Base-by-base conservation (phyloP, 306 rosid species). In the Cercis canadensis region DNA sequence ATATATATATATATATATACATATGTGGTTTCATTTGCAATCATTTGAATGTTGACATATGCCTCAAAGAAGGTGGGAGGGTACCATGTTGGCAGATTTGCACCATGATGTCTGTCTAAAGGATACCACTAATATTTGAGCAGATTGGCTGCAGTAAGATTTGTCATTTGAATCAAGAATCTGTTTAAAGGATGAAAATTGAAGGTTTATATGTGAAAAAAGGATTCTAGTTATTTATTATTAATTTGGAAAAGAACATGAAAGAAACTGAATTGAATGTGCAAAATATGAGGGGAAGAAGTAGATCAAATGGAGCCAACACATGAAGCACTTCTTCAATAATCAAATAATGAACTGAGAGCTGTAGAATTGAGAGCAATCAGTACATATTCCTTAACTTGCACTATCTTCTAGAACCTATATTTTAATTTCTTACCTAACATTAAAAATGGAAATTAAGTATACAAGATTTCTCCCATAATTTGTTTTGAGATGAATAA, bases 401-500 rank as follows among this genome's bases (percentile, higher is more conserved):
- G n/a, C n/a, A n/a, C 24, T 54, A 11, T 11, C 37, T 54, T 24
- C 29, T 1, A 18, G 6, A 50, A 50, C 29, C 29, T 50, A 17
- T 3, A 15, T 15, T 6, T 17, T 0, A 50, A 11, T 60, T 60
- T 18, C 11, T 39, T 39, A 5, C 8, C 9, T 8, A 36, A 0
- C 7, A 46, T 34, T n/a, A n/a, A n/a, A n/a, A n/a, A n/a, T n/a
- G n/a, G n/a, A n/a, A n/a, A n/a, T n/a, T n/a, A n/a, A n/a, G n/a
- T n/a, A n/a, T n/a, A n/a, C n/a, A n/a, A n/a, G n/a, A n/a, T n/a
- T n/a, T n/a, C n/a, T n/a, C n/a, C 18, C 15, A 50, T 21, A 32
- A 15, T 4, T 17, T 52, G 24, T 11, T 24, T 16, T 62, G n/a
- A 15, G 77, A 62, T 15, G 65, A 63, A 44, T 21, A 51, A n/a